Percentiles rank a stretch among this genome's conserved stretches.
Conservation (phyloP, 805 yeast species). For the Danielia oregonensis region DNA sequence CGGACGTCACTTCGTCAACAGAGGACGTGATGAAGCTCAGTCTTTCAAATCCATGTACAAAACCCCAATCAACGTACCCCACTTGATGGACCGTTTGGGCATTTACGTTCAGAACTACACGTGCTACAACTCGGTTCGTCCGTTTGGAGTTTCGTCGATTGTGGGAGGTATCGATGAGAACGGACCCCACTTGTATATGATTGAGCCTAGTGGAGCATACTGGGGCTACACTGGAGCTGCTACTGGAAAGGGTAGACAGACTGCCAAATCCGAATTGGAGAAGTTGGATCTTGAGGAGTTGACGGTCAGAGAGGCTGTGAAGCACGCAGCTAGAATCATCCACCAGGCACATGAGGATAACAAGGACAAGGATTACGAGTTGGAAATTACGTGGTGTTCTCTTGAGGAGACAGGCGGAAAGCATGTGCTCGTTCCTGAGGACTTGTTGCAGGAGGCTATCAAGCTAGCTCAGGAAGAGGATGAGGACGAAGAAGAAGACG, state of each 20-base stretch:
- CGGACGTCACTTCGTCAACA: conserved; percentile 86
- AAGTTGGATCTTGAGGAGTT: conserved; percentile 73
- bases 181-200: conserved; percentile 92
- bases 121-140: conserved; percentile 93
- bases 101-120: conserved; percentile 94
- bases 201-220: conserved; percentile 94
- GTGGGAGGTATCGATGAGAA: conserved; percentile 90
- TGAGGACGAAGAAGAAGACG: conserved; percentile 68
- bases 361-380: conserved; percentile 94
- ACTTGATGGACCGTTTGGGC: conserved; percentile 83
- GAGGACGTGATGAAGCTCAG: conserved; percentile 90
- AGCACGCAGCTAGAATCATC: conserved; percentile 90
- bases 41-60: conserved; percentile 75
- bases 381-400: conserved; percentile 90
- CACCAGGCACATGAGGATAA: conserved; percentile 95
- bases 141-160: conserved; percentile 91
- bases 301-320: conserved; percentile 77
- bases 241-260: conserved; percentile 96
- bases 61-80: conserved; percentile 72
- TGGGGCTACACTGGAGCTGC: conserved; percentile 99
- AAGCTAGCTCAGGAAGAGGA: conserved; percentile 79
- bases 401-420: conserved; percentile 69
- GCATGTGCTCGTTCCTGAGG: conserved; percentile 79
- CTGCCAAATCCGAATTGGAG: conserved; percentile 96
- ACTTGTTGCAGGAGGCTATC: conserved; percentile 76